Evolutionary conservation across 352 stramenopile species (phyloP), one percentile per base, ranked within the genome.

Genomic region (Elongisporangium senticosum): DNA sequence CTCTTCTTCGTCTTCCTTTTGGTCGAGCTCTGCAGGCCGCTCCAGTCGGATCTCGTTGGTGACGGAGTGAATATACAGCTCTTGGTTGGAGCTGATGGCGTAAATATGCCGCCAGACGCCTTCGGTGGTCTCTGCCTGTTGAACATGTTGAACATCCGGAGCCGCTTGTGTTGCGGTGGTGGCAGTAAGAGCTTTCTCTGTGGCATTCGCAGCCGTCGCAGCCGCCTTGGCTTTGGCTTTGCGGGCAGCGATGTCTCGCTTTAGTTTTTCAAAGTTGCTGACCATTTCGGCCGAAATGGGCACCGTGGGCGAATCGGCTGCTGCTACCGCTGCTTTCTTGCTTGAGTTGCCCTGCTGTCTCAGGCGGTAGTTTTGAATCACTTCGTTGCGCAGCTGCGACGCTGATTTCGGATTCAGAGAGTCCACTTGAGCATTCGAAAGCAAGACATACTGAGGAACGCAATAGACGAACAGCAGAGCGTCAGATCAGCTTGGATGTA

Each of bases 401-500:
- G 68, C 64, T 11, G 68, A 81, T 61, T 93, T 95, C 5, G 85
- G 85, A 33, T 90, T 81, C 24, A 79, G 76, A 40, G 85, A 93
- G 62, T 95, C 85, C 8, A 79, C 76, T 53, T 95, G 85, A 7
- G 85, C 85, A 22, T 95, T 95, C 47, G 69, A 75, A 11, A 95
- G 63, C 59, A 93, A 56, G 21, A 89, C 83, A 56, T 87, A 95
- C 85, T 94, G 60, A 21, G 24, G 8, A 17, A 43, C 11, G 5
- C 26, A 37, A 59, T 19, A 61, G 26, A 1, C 21, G 20, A n/a
- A 17, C 28, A 48, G 2, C 17, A 53, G 7, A 48, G 15, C 49
- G 40, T 63, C 1, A 67, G 52, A 26, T 2, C 28, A 51, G 24
- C 22, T 48, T 4, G 58, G 10, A 59, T 23, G 55, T 22, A 49